Conservation (phyloP, 345 rosid genomes). For the Firmiana major region DNA sequence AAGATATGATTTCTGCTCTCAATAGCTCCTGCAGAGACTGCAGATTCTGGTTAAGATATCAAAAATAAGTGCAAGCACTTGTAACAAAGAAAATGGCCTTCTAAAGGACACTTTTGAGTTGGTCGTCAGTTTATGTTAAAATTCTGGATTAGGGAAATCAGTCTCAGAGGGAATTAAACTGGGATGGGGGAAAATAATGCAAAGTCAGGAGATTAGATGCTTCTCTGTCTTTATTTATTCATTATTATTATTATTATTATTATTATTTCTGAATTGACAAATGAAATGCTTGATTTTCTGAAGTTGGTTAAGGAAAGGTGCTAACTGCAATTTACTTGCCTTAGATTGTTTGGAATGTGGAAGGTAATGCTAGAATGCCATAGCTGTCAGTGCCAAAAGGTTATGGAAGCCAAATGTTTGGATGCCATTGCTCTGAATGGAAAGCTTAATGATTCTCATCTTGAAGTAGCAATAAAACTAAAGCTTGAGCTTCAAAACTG, state of each 20-base stretch:
- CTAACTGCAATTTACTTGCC: neutral
- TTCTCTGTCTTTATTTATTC: neutral
- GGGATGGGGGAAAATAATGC: neutral
- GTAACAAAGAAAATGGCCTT: neutral
- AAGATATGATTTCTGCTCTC: neutral
- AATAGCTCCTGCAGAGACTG: neutral
- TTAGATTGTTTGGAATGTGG: constrained; percentile 63
- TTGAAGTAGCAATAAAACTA: constrained; percentile 53
- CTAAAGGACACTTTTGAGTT: neutral
- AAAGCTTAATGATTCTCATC: constrained; percentile 31
- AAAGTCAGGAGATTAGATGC: neutral
- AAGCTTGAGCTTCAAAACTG: constrained; percentile 55
- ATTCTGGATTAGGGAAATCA: neutral
- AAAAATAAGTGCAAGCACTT: neutral
- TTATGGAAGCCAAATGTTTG: constrained; percentile 42
- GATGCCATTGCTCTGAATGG: constrained; percentile 33
- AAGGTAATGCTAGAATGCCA: constrained; percentile 61
- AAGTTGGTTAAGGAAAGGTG: neutral
- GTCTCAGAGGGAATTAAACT: neutral
- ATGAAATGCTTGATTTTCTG: neutral
- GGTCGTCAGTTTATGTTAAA: neutral
- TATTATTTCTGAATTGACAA: neutral
- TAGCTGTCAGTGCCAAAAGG: constrained; percentile 32
- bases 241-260: neutral
- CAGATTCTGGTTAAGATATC: neutral